Base-by-base conservation (phyloP, 495 filamentous ascomycete genomes). In the Schizothecium vesticola region DNA sequence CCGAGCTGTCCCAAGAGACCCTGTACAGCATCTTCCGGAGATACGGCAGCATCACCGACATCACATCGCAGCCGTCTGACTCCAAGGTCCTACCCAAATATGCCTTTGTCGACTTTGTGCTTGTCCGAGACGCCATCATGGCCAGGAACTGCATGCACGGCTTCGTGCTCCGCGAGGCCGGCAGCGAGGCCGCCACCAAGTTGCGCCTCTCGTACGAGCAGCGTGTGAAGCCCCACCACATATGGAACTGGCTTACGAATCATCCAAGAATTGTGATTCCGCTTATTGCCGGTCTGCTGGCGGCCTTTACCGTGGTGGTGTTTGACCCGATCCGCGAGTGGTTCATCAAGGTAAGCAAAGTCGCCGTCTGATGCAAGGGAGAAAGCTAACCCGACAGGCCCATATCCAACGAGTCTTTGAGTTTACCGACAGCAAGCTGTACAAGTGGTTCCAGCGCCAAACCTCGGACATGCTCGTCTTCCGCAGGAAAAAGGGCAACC, bases 71-170 rank as follows among this genome's bases (percentile, higher is more conserved):
- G 73, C 86, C 93, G 2, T 83, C 89, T 3, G 92, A 94, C 70
- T 96, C 92, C 13, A 97, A 97, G 77, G 80, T 91, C 2, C 61
- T 90, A 13, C 94, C 94, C 1, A 88, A 87, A 72, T 96, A 84
- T 79, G 92, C 95, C 3, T 86, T 84, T 59, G 77, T 99, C 23
- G 90, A 94, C 68, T 97, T 94, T 72, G 78, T 84, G 7, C 80
- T 82, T 10, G 83, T 90, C 22, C 85, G 90, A 51, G 88, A 88
- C 72, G 87, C 92, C 4, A 90, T 95, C 63, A 92, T 93, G 85
- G 94, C 94, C 10, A 89, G 90, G 68, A 97, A 96, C 70, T 98
- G 94, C 79, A 82, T 97, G 80, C 96, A 98, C 77, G 96, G 95
- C 0, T 92, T 90, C 69, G 82, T 83, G 4, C 83, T 96, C 4